These are phyloP conservation scores for Phylloporus scabripes DNA, from an alignment of 768 basidiomycete genomes.

Conservation along the genomic window DNA sequence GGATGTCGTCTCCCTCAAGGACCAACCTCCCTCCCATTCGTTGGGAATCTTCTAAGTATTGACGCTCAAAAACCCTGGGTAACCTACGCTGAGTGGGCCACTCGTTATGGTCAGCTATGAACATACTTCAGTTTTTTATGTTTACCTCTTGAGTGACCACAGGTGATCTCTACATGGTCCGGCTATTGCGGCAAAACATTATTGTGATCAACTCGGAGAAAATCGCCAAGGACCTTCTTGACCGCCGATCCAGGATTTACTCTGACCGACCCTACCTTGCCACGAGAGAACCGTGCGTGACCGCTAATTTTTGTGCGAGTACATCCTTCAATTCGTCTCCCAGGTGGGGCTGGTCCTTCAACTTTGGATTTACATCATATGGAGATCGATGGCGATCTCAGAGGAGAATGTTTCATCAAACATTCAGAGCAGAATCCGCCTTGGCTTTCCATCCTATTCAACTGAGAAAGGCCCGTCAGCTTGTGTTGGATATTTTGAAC, in stretches of 20 bases:
- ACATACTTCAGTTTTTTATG: background rate
- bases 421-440: slow-evolving; percentile 16
- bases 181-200: background rate
- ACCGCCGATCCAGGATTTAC: background rate
- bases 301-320: background rate
- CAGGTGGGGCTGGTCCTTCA: slow-evolving; percentile 22
- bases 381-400: slow-evolving; percentile 22
- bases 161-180: background rate
- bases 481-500: slow-evolving; percentile 7
- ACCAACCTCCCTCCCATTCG: background rate
- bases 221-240: background rate
- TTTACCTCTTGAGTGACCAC: background rate
- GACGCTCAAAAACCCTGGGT: background rate
- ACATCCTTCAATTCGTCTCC: background rate
- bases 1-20: background rate
- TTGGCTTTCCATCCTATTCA: slow-evolving; percentile 14
- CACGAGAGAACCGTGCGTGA: background rate
- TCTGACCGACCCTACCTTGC: background rate
- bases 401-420: slow-evolving; percentile 21
- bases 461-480: slow-evolving; percentile 17
- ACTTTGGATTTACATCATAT: slow-evolving; percentile 14
- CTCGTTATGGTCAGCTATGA: background rate
- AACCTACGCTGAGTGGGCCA: background rate
- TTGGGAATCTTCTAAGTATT: background rate
- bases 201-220: background rate